A percentile compares a stretch with the other conserved stretches of the same genome.
Evolutionary conservation across 1,284 basidiomycete genomes (phyloP).

Genomic region (Kalmanozyma brasiliensis): DNA sequence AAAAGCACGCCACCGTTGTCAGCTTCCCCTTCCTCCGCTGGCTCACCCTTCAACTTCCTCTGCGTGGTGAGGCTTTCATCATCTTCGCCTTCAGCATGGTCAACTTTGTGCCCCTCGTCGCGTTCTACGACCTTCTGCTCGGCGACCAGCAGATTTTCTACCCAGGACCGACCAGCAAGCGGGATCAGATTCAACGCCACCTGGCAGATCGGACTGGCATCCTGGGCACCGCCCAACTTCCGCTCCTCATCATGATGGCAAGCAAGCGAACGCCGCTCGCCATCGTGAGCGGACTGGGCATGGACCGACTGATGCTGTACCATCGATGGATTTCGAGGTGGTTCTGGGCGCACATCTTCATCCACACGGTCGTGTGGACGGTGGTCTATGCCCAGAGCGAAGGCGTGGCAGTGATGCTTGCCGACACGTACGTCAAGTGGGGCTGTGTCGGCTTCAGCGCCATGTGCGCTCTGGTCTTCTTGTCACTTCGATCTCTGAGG

Average conservation of each 20-base stretch:
- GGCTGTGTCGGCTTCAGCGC: slow-evolving; percentile 50
- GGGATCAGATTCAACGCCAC: slow-evolving; percentile 34
- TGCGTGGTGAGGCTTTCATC: slow-evolving; percentile 42
- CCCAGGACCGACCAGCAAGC: slow-evolving; percentile 23
- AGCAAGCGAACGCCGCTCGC: slow-evolving; percentile 65
- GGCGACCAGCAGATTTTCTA: slow-evolving; percentile 24
- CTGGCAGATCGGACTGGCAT: slow-evolving; percentile 62
- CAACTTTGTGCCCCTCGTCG: slow-evolving; percentile 48
- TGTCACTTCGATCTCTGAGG: slow-evolving; percentile 37
- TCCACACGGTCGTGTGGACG: slow-evolving; percentile 55
- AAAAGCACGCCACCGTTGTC: slow-evolving; percentile 27
- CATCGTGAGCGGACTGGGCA: slow-evolving; percentile 55
- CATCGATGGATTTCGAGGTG: slow-evolving; percentile 67
- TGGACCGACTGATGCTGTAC: slow-evolving; percentile 63
- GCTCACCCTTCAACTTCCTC: slow-evolving; percentile 45
- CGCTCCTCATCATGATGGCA: slow-evolving; percentile 64
- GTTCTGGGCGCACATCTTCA: slow-evolving; percentile 51
- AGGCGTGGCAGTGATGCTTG: slow-evolving; percentile 13
- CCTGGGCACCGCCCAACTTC: slow-evolving; percentile 56
- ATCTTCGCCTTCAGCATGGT: slow-evolving; percentile 27
- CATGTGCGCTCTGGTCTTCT: slow-evolving; percentile 42
- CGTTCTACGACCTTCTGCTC: slow-evolving; percentile 32
- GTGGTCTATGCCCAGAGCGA: slow-evolving; percentile 11
- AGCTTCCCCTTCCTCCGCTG: slow-evolving; percentile 21
- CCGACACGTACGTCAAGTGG: slow-evolving; percentile 59